phyloP scores from a whole-genome alignment of 1,284 basidiomycete species.

The Malassezia obtusa region DNA sequence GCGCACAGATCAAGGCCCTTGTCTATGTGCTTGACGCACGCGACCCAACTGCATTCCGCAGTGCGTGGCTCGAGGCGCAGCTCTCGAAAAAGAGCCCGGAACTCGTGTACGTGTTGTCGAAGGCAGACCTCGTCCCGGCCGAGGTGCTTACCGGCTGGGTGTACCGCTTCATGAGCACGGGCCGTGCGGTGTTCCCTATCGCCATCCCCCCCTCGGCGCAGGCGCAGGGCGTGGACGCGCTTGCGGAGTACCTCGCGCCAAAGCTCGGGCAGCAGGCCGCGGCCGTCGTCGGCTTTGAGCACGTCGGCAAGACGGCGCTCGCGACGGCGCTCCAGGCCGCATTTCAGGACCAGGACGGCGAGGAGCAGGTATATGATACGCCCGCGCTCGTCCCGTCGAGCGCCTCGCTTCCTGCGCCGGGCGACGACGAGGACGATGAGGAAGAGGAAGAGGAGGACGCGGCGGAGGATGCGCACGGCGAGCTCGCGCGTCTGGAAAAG shows the following conservation, averaged over 20 bases:
- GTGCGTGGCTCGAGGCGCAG: conserved; percentile 28
- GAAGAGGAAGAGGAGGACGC: conserved; percentile 5
- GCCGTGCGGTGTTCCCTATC: conserved; percentile 27
- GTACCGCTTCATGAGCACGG: conserved; percentile 18
- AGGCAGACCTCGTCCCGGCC: conserved; percentile 36
- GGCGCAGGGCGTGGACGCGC: conserved; percentile 23
- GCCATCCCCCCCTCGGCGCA: conserved; percentile 9
- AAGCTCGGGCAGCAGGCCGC: conserved; percentile 22
- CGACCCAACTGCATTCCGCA: conserved; percentile 34
- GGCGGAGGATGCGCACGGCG: conserved; percentile 7
- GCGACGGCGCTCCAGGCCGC: conserved; percentile 28
- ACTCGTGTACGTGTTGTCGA: conserved; percentile 25
- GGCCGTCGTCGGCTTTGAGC: conserved; percentile 28
- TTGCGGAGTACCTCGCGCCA: conserved; percentile 17
- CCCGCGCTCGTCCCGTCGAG: conserved; percentile 26
- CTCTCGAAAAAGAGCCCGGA: conserved; percentile 19
- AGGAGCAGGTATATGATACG: conserved; percentile 36
- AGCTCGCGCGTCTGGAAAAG: not conserved
- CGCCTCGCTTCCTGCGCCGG: conserved; percentile 13
- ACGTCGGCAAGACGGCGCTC: conserved; percentile 29
- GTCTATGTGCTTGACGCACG: conserved; percentile 34
- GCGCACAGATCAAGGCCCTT: conserved; percentile 25
- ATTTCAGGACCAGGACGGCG: conserved; percentile 21
- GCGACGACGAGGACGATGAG: conserved; percentile 18
- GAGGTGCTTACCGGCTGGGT: conserved; percentile 34